These are phyloP conservation scores for Zychaea mexicana DNA, from an alignment of 371 early-diverging fungal genomes.

Conservation along the genomic window DNA sequence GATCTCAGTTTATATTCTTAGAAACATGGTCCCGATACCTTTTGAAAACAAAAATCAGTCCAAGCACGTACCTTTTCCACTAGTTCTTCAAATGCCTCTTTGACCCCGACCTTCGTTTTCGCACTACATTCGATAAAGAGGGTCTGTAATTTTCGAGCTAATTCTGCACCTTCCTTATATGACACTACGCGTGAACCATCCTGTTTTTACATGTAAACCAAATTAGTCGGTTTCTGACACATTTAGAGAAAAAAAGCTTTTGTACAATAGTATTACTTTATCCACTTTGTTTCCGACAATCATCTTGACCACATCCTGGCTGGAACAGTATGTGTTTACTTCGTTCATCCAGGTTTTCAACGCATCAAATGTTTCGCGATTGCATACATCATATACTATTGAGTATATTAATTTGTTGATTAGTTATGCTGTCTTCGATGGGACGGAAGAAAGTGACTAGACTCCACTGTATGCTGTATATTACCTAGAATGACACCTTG, in stretches of 20 bases:
- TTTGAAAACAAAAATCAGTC: too few species aligned
- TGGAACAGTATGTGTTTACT: slow-evolving; percentile 90
- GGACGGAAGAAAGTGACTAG: too few species aligned
- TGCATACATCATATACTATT: slow-evolving; percentile 96
- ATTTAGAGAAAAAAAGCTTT: too few species aligned
- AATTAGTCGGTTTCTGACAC: too few species aligned
- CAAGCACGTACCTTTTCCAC: slow-evolving; percentile 72
- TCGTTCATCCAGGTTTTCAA: slow-evolving; percentile 94
- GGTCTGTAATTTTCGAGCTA: slow-evolving; percentile 84
- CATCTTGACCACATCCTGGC: slow-evolving; percentile 90
- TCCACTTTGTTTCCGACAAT: slow-evolving; percentile 98
- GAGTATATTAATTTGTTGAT: not conserved
- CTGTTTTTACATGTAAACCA: too few species aligned
- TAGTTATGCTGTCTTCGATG: not conserved
- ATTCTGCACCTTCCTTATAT: slow-evolving; percentile 86
- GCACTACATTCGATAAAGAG: slow-evolving; percentile 96
- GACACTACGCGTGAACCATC: slow-evolving; percentile 81
- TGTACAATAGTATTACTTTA: slow-evolving; percentile 45
- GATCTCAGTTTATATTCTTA: too few species aligned
- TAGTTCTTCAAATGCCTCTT: slow-evolving; percentile 88
- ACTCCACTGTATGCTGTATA: not conserved
- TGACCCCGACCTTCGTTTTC: slow-evolving; percentile 87
- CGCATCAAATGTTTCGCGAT: slow-evolving; percentile 90
- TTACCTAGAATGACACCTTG: slow-evolving; percentile 97
- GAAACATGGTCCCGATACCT: too few species aligned